These are phyloP conservation scores for Cladosporium sp. DNA, from an alignment of 2,329 filamentous ascomycete species.

Conservation along the genomic window DNA sequence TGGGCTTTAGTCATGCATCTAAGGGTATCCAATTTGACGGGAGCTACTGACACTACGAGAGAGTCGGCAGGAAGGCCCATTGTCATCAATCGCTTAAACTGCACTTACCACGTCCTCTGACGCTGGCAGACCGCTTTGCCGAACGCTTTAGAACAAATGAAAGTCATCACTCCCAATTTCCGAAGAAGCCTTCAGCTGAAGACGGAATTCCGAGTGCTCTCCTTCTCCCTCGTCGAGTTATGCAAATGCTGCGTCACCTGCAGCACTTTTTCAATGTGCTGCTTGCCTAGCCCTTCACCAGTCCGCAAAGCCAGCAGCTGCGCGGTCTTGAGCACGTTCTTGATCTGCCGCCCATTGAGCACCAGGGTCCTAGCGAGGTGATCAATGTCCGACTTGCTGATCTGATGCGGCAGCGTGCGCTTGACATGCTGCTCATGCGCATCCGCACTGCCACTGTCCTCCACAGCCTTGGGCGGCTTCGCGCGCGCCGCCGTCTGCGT, in stretches of 20 bases:
- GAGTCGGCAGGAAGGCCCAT: no score
- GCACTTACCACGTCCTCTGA: no score
- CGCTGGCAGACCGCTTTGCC: no score
- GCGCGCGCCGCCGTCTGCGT: constrained; percentile 20
- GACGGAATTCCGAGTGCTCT: constrained; percentile 12
- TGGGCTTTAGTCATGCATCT: no score
- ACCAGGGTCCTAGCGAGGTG: constrained; percentile 23
- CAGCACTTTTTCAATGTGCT: constrained; percentile 31
- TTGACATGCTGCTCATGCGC: constrained; percentile 17
- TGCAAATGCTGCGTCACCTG: constrained; percentile 29
- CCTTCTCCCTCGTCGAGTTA: constrained; percentile 21
- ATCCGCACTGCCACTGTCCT: constrained; percentile 1
- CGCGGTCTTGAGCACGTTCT: constrained; percentile 38
- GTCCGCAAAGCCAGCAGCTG: constrained; percentile 27
- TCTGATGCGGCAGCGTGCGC: constrained; percentile 22
- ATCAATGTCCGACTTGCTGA: constrained; percentile 27
- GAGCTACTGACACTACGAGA: no score
- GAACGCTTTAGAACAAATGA: no score
- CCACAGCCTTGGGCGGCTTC: constrained; percentile 8
- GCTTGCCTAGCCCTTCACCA: constrained; percentile 20
- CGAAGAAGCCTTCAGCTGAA: no score
- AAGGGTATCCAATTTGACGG: no score
- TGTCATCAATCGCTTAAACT: no score
- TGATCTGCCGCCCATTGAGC: constrained; percentile 39
- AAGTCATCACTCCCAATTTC: no score